These are phyloP conservation scores for Blepharisma stoltei DNA, from an alignment of 73 alveolate genomes.

Conservation along the genomic window DNA sequence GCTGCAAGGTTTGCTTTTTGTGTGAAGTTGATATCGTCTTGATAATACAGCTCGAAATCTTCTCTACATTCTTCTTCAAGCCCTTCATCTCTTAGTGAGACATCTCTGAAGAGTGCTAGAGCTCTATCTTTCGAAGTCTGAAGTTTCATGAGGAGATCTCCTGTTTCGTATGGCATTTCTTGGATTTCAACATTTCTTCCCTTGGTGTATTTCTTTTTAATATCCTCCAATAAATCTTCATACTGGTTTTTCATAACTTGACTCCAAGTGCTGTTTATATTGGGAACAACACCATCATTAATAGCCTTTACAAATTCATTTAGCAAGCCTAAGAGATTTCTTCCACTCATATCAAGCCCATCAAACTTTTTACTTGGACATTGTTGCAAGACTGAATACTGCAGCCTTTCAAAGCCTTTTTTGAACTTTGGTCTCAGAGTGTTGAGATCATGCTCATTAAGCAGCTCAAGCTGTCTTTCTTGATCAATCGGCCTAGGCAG, in stretches of 20 bases:
- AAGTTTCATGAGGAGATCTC: background rate
- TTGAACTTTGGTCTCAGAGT: constrained; percentile 89
- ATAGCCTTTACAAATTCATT: constrained; percentile 65
- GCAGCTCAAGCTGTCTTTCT: constrained; percentile 86
- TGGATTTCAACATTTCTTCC: background rate
- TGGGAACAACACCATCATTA: constrained; percentile 82
- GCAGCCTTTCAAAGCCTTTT: constrained; percentile 71
- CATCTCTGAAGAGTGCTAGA: background rate
- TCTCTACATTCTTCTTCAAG: background rate
- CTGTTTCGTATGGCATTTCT: constrained; percentile 14
- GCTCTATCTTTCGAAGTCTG: constrained; percentile 16
- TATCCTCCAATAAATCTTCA: constrained; percentile 54
- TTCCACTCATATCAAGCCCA: constrained; percentile 83
- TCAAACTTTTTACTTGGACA: constrained; percentile 79
- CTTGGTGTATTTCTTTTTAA: constrained; percentile 37
- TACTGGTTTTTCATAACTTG: constrained; percentile 71
- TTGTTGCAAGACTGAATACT: constrained; percentile 74
- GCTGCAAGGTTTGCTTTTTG: background rate
- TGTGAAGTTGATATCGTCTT: constrained; percentile 3
- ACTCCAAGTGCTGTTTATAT: constrained; percentile 64
- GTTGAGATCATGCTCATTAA: constrained; percentile 73
- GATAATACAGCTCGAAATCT: constrained; percentile 9
- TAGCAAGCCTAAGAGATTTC: constrained; percentile 69
- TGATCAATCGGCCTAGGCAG: constrained; percentile 94
- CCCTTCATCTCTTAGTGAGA: background rate